phyloP scores from a whole-genome alignment of 2,329 filamentous ascomycete genomes.

The Alternaria tenuissima region DNA sequence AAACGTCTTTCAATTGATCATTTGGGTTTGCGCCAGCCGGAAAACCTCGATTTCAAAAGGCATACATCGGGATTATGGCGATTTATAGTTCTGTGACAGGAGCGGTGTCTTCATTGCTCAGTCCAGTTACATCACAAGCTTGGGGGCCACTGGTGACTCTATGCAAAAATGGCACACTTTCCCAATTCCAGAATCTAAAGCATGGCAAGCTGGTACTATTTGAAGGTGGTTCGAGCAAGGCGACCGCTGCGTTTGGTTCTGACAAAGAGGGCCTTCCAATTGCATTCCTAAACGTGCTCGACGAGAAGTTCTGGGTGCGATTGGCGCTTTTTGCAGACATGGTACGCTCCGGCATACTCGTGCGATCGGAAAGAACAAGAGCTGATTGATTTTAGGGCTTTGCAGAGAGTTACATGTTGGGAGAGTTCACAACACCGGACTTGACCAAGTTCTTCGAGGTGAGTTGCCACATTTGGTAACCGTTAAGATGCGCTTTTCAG shows the following conservation, averaged over 20 bases:
- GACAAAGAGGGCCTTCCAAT: constrained; percentile 53
- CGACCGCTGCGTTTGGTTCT: constrained; percentile 54
- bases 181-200: constrained; percentile 56
- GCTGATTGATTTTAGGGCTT: constrained; percentile 61
- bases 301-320: constrained; percentile 75
- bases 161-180: constrained; percentile 56
- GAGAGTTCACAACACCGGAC: constrained; percentile 72
- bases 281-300: constrained; percentile 67
- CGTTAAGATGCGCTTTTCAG: neutral
- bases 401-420: constrained; percentile 76
- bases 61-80: constrained; percentile 35
- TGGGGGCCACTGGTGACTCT: constrained; percentile 59
- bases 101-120: constrained; percentile 52
- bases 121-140: constrained; percentile 55
- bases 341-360: constrained; percentile 48
- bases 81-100: constrained; percentile 49
- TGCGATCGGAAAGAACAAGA: neutral
- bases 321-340: constrained; percentile 75
- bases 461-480: constrained; percentile 9
- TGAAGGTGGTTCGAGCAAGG: constrained; percentile 54
- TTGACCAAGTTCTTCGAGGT: constrained; percentile 74
- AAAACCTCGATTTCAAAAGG: neutral
- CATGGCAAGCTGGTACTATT: constrained; percentile 57
- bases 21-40: neutral
- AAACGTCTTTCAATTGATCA: neutral